Evolutionary conservation across 208 protist species (phyloP), one percentile per base, ranked within the genome.

Genomic region (Acanthamoeba sp.): DNA sequence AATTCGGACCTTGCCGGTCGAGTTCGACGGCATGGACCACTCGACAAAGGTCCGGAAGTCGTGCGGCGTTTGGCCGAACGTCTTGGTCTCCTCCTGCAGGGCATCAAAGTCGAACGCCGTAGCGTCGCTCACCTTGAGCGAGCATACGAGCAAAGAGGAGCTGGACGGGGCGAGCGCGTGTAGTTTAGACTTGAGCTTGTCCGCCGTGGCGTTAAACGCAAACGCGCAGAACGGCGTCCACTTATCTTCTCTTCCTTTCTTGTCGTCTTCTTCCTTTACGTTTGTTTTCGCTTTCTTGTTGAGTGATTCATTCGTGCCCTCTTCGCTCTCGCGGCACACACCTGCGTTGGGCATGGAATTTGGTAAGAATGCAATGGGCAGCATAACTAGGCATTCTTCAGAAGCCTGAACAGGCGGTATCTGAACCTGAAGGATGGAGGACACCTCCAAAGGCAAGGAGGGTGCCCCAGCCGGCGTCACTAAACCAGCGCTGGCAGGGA

Each of bases 401-500:
- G 18, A 71, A 38, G 62, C 2, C 62, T 24, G 32, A 7, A n/a
- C 7, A 6, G 62, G 27, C 62, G n/a, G n/a, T 38, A 18, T 36
- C 27, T 71, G 7, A 24, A 20, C 7, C 32, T 12, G 1, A 16
- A 1, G 52, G 34, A 1, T 36, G 64, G 18, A 89, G 42, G 45
- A 62, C 42, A 2, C 85, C 85, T 22, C 85, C 85, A 34, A 91
- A 76, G 45, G 14, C 45, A 2, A 91, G 32, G 3, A 91, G 9
- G 5, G 52, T 91, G 62, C 85, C 85, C 85, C 85, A 91, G 22
- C 36, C 38, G 14, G 32, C 48, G 38, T 91, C 85, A 38, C 52
- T 52, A 22, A 91, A 91, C 85, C 85, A 91, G 16, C 85, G 85
- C 7, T 91, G 85, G 52, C 71, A 71, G 27, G 85, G 85, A n/a